A percentile compares a stretch with the other conserved stretches of the same genome.
Conservation (phyloP, 768 basidiomycete species). For the Hemileccinum rubropunctum region DNA sequence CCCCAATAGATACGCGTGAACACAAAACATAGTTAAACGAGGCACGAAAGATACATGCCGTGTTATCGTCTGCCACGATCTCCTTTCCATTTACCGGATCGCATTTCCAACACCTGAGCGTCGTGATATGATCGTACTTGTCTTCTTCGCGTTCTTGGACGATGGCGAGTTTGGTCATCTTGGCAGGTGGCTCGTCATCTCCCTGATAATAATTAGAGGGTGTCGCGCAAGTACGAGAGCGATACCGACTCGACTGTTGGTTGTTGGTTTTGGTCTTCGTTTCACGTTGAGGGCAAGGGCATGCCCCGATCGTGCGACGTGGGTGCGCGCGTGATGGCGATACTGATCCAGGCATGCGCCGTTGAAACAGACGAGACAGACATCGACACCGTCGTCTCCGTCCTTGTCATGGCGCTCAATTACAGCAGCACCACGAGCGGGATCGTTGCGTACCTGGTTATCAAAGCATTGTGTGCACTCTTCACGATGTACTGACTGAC, state of each 20-base stretch:
- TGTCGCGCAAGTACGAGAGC: no score
- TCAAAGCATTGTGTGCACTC: slow-evolving; percentile 99
- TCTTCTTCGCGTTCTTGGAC: slow-evolving; percentile 85
- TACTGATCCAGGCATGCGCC: slow-evolving; percentile 71
- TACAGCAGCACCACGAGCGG: background rate
- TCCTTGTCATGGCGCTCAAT: slow-evolving; percentile 47
- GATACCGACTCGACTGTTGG: slow-evolving; percentile 58
- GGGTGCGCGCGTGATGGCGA: slow-evolving; percentile 72
- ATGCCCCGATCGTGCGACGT: slow-evolving; percentile 73
- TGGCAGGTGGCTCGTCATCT: slow-evolving; percentile 79
- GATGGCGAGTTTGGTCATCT: slow-evolving; percentile 90
- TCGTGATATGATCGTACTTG: slow-evolving; percentile 67
- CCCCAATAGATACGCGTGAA: background rate
- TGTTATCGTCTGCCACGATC: slow-evolving; percentile 36
- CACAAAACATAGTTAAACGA: background rate
- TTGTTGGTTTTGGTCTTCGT: slow-evolving; percentile 59
- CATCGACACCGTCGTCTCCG: slow-evolving; percentile 70
- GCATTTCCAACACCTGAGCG: slow-evolving; percentile 77
- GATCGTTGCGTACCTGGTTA: slow-evolving; percentile 58
- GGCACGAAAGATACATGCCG: slow-evolving; percentile 23
- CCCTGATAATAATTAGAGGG: slow-evolving; percentile 40
- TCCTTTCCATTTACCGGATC: slow-evolving; percentile 48
- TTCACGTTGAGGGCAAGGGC: slow-evolving; percentile 76
- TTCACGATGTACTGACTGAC: slow-evolving; percentile 79
- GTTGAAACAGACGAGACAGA: slow-evolving; percentile 93